Conservation (phyloP, 352 stramenopile genomes). For the Pythium rishiriense region DNA sequence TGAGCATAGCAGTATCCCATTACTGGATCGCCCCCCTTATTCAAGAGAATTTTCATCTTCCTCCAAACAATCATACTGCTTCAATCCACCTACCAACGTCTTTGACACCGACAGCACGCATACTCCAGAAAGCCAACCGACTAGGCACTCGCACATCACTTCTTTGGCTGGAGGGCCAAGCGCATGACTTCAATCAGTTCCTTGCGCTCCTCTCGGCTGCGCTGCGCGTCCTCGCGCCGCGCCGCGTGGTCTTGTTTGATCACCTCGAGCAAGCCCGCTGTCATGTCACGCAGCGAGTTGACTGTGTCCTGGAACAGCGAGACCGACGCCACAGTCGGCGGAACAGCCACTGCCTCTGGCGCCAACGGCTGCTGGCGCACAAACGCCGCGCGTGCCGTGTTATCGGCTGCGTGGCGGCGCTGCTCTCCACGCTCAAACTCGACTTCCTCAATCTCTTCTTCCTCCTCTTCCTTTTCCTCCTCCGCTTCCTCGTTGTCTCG, state of each 20-base stretch:
- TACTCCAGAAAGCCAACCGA: neutral
- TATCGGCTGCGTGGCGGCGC: neutral
- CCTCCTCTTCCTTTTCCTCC: neutral
- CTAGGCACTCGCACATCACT: neutral
- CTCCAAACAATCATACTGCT: no score
- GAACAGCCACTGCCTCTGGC: neutral
- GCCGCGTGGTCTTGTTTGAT: constrained; percentile 3
- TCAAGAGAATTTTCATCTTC: no score
- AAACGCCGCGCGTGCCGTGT: neutral
- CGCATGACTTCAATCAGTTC: constrained; percentile 11
- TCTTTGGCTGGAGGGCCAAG: neutral
- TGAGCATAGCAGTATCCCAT: no score
- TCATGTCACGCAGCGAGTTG: constrained; percentile 2
- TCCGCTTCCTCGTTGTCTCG: neutral
- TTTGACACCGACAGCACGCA: neutral
- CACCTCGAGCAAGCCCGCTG: constrained; percentile 2
- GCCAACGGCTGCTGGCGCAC: neutral
- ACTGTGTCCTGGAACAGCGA: constrained; percentile 8
- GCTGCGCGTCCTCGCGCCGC: constrained; percentile 7
- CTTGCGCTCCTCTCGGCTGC: constrained; percentile 5
- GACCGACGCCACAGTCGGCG: neutral
- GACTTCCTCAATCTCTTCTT: neutral
- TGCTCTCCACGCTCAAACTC: neutral
- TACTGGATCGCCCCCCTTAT: no score
- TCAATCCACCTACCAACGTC: no score